Evolutionary conservation across 208 protist genomes (phyloP), one percentile per base, ranked within the genome.

Genomic region (Spongospora subterranea): DNA sequence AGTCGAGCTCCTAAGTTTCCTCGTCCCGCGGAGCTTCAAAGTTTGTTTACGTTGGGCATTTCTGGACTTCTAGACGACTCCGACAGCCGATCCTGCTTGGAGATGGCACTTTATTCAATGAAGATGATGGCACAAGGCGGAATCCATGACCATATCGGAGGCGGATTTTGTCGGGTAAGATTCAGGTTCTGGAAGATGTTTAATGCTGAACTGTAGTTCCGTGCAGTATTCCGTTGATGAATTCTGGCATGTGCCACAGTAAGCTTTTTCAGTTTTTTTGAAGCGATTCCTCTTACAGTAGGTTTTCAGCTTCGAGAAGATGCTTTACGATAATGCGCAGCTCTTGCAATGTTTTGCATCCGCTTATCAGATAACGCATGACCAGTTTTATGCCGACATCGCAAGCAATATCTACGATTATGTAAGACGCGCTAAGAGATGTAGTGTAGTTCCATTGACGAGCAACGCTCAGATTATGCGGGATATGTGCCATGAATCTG

Each of bases 301-400:
- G 6, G 6, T 60, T 82, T 82, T 20, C 71, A 82, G 71, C n/a
- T 92, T 92, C 91, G 91, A 92, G 66, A 91, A 92, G 91, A 92
- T 92, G 91, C 41, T 92, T 17, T 91, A 92, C 45, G 91, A 92
- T 46, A 41, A 92, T 46, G 91, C 90, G 20, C 91, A 66, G 38
- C 45, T 92, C 6, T 6, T 46, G 88, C 38, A 91, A 29, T 39
- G 20, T 13, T 89, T 64, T 71, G 32, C 45, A 1, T 38, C 46
- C 6, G 88, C 50, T 20, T 89, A 76, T 45, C 88, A n/a, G 6
- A 32, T 89, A 29, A 35, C 88, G 6, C 11, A 65, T 1, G 45
- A 89, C 39, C 32, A 17, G 1, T 89, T 35, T 29, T 82, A 40
- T 82, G 71, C 71, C 17, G 71, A 6, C 35, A 43, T 82, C 40